A percentile compares a stretch with the other conserved stretches of the same genome.
phyloP scores from a whole-genome alignment of 805 yeast species.

The Starmerella sp. region DNA sequence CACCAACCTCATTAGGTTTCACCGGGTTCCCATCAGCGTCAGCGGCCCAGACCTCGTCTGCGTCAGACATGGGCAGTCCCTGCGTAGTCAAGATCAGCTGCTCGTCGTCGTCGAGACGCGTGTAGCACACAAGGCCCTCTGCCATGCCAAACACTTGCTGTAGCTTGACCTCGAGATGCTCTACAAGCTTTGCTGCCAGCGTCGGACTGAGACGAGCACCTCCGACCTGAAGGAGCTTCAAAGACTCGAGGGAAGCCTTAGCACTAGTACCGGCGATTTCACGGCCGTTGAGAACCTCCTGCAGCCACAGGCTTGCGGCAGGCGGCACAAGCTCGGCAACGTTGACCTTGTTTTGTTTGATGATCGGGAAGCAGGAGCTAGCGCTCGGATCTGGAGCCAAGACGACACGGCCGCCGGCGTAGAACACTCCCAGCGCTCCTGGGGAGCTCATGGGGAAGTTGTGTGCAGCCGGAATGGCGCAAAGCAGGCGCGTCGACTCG shows the following conservation, averaged over 20 bases:
- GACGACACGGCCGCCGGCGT: conserved; percentile 12
- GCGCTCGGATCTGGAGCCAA: conserved; percentile 14
- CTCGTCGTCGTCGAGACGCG: conserved; percentile 9
- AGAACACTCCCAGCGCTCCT: conserved; percentile 15
- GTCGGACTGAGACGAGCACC: conserved; percentile 17
- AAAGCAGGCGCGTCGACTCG: conserved; percentile 1
- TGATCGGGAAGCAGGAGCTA: conserved; percentile 13
- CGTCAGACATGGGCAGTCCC: conserved; percentile 15
- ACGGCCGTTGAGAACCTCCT: conserved; percentile 2
- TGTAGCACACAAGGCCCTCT: conserved; percentile 18
- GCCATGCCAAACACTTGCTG: conserved; percentile 20
- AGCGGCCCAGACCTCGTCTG: conserved; percentile 16
- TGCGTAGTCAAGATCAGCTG: conserved; percentile 10
- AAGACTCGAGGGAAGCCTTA: neutral
- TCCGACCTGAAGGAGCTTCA: conserved; percentile 12
- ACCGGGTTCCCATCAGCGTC: conserved; percentile 8
- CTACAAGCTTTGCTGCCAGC: conserved; percentile 10
- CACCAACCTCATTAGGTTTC: conserved; percentile 9
- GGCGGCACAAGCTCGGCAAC: conserved; percentile 17
- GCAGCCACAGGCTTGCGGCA: conserved; percentile 16
- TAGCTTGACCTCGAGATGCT: conserved; percentile 7
- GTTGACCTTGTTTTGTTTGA: conserved; percentile 7
- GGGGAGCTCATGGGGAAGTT: conserved; percentile 19
- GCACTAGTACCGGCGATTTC: neutral
- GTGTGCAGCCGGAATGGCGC: conserved; percentile 16